A percentile compares a stretch with the other conserved stretches of the same genome.
phyloP scores from a whole-genome alignment of 345 rosid species.

The Populus pruinosa region DNA sequence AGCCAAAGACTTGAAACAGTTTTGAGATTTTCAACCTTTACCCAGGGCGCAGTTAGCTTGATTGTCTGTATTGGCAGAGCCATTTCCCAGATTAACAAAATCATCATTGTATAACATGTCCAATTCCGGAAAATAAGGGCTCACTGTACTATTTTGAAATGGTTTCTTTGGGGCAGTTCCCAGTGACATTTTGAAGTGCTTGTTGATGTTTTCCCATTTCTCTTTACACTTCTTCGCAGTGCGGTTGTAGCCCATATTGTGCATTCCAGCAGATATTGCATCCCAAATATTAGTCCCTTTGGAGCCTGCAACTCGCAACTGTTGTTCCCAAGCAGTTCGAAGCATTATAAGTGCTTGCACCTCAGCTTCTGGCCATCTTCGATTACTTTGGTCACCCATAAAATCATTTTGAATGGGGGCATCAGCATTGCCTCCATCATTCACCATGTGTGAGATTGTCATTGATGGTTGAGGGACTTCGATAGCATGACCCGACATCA shows the following conservation, averaged over 20 bases:
- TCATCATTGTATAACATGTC: slow-evolving; percentile 41
- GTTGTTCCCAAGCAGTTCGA: slow-evolving; percentile 45
- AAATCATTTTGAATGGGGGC: slow-evolving; percentile 22
- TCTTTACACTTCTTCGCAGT: slow-evolving; percentile 71
- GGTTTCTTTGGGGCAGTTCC: slow-evolving; percentile 42
- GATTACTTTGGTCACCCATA: background rate
- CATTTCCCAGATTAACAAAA: slow-evolving; percentile 14
- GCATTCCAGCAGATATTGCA: slow-evolving; percentile 57
- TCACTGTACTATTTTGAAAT: slow-evolving; percentile 41
- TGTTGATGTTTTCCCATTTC: slow-evolving; percentile 86
- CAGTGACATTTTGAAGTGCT: slow-evolving; percentile 52
- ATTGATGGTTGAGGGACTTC: slow-evolving; percentile 25
- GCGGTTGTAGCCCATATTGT: slow-evolving; percentile 49
- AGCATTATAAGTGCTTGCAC: slow-evolving; percentile 61
- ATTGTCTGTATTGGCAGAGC: slow-evolving; percentile 1
- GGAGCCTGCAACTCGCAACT: slow-evolving; percentile 29
- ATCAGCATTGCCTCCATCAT: slow-evolving; percentile 14
- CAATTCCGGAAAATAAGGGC: slow-evolving; percentile 51
- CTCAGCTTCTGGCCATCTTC: slow-evolving; percentile 76
- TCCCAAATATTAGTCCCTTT: slow-evolving; percentile 55
- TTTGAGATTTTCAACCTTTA: background rate
- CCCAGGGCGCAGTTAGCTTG: background rate
- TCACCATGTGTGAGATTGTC: slow-evolving; percentile 6
- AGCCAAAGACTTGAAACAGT: background rate
- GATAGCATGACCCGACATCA: slow-evolving; percentile 36